phyloP scores from a whole-genome alignment of 495 filamentous ascomycete genomes.

The Letharia columbiana region DNA sequence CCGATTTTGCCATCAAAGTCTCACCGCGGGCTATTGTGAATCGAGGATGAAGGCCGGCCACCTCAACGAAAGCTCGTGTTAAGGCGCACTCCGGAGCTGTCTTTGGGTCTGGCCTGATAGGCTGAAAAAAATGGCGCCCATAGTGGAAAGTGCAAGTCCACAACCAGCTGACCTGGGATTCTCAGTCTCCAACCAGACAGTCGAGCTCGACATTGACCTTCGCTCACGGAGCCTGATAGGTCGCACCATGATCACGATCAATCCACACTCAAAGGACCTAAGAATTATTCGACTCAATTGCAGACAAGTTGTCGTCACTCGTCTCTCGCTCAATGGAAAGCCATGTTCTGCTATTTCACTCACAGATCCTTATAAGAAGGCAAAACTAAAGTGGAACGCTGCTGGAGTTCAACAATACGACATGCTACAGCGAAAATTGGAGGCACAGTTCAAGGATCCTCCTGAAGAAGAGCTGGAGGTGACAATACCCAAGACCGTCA shows the following conservation, averaged over 20 bases:
- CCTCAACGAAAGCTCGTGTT: neutral
- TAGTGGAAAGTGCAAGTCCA: slow-evolving; percentile 13
- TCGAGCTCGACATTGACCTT: slow-evolving; percentile 85
- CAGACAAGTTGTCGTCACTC: slow-evolving; percentile 69
- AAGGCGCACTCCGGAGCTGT: neutral
- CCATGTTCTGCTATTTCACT: slow-evolving; percentile 48
- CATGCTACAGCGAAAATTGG: slow-evolving; percentile 57
- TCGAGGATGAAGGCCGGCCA: neutral
- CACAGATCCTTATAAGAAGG: slow-evolving; percentile 60
- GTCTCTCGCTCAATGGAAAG: slow-evolving; percentile 62
- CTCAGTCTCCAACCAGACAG: slow-evolving; percentile 67
- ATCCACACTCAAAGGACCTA: slow-evolving; percentile 57
- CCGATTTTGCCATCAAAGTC: neutral
- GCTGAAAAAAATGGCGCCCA: slow-evolving; percentile 14
- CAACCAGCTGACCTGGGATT: slow-evolving; percentile 39
- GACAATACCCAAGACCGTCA: slow-evolving; percentile 54
- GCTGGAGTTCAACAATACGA: slow-evolving; percentile 70
- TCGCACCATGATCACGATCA: slow-evolving; percentile 69
- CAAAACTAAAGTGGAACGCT: slow-evolving; percentile 50
- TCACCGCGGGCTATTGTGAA: neutral
- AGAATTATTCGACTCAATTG: slow-evolving; percentile 70
- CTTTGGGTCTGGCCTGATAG: neutral
- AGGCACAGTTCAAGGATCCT: slow-evolving; percentile 49
- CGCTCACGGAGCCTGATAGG: slow-evolving; percentile 63
- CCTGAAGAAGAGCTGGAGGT: slow-evolving; percentile 54